Evolutionary conservation across 2,329 filamentous ascomycete genomes (phyloP).

Genomic region (Talaromyces sp.): DNA sequence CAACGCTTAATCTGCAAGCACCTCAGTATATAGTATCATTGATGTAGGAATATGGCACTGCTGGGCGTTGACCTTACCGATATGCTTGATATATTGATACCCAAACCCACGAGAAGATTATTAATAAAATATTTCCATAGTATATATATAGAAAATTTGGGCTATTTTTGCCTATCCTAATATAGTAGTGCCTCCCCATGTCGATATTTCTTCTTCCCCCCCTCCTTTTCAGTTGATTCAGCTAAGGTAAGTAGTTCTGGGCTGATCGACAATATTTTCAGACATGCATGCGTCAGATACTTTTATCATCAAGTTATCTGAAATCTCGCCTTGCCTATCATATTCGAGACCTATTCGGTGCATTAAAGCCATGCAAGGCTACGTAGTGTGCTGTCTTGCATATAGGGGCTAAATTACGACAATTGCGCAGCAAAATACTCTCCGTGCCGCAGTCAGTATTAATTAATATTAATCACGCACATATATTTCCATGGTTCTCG

Average conservation of each 20-base stretch:
- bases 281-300: neutral
- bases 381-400: too few species aligned
- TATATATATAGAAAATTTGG: too few species aligned
- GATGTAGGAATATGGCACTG: neutral
- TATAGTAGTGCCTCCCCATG: too few species aligned
- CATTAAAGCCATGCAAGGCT: too few species aligned
- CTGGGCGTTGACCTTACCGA: neutral
- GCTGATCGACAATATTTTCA: neutral
- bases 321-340: neutral
- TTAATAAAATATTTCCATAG: neutral
- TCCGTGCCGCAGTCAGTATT: neutral
- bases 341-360: neutral
- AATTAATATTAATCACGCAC: neutral
- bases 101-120: neutral
- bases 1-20: too few species aligned
- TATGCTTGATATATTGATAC: neutral
- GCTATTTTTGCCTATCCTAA: too few species aligned
- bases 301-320: neutral
- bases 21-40: neutral
- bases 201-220: too few species aligned
- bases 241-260: too few species aligned
- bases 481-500: neutral
- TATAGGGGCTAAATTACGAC: neutral
- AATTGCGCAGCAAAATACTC: neutral
- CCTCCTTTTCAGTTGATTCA: too few species aligned